Percentiles rank a stretch among this genome's conserved stretches.
Evolutionary conservation across 2,329 filamentous ascomycete species (phyloP).

Genomic region (Alternaria solani): DNA sequence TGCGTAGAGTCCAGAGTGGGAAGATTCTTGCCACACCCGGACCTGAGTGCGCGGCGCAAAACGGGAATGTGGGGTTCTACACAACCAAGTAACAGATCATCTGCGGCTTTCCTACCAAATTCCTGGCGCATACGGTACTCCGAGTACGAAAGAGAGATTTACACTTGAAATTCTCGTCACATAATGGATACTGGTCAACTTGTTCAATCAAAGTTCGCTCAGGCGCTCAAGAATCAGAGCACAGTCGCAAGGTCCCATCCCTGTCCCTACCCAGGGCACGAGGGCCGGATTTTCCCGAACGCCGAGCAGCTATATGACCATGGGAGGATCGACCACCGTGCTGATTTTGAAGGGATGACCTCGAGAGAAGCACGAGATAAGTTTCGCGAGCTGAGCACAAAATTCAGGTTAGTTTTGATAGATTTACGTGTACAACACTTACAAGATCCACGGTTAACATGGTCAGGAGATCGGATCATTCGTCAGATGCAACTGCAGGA

Average conservation of each 20-base stretch:
- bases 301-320: slow-evolving; percentile 38
- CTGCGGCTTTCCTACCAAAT: neutral
- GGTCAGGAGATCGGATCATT: slow-evolving; percentile 32
- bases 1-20: neutral
- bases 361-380: slow-evolving; percentile 31
- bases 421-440: neutral
- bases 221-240: slow-evolving; percentile 38
- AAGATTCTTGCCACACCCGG: neutral
- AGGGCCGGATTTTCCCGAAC: slow-evolving; percentile 40
- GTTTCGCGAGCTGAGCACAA: slow-evolving; percentile 32
- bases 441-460: slow-evolving; percentile 12
- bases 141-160: neutral
- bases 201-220: slow-evolving; percentile 37
- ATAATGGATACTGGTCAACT: slow-evolving; percentile 32
- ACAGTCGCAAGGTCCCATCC: slow-evolving; percentile 25
- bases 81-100: neutral
- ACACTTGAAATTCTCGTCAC: slow-evolving; percentile 2
- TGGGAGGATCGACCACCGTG: slow-evolving; percentile 37
- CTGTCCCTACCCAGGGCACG: slow-evolving; percentile 43
- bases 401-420: slow-evolving; percentile 23
- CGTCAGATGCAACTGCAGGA: slow-evolving; percentile 38
- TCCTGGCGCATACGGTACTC: neutral
- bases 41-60: neutral
- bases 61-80: neutral
- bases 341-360: slow-evolving; percentile 28